Evolutionary conservation across 164 flowering plant genomes (phyloP).

Genomic region (Stephania cephalantha): DNA sequence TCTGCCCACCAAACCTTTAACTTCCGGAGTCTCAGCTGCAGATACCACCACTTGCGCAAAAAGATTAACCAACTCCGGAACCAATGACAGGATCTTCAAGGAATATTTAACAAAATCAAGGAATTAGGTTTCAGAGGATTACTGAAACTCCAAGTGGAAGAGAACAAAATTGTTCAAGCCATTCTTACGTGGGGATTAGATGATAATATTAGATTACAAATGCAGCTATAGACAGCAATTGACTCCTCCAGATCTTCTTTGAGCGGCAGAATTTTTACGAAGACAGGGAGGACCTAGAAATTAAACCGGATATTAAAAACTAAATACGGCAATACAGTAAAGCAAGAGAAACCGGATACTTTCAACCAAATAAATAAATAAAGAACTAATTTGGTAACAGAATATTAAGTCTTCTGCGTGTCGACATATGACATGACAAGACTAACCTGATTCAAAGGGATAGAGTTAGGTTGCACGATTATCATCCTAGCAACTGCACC

Average conservation of each 20-base stretch:
- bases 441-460: constrained; percentile 82
- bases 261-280: constrained; percentile 79
- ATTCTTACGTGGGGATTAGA: constrained; percentile 76
- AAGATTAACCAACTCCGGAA: constrained; percentile 76
- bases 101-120: constrained; percentile 7
- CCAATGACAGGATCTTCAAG: constrained; percentile 58
- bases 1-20: constrained; percentile 63
- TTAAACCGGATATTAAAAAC: background rate
- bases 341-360: too few species aligned
- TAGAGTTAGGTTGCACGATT: constrained; percentile 76
- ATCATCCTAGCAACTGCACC: constrained; percentile 99
- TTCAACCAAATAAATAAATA: background rate
- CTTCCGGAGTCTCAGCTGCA: constrained; percentile 71
- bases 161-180: background rate
- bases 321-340: background rate
- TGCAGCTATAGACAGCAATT: constrained; percentile 72
- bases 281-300: constrained; percentile 78
- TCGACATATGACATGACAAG: background rate
- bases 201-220: constrained; percentile 69
- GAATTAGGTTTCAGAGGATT: background rate
- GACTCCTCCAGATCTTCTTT: constrained; percentile 95
- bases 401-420: background rate
- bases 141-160: background rate
- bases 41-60: constrained; percentile 80
- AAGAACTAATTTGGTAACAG: background rate